Percentiles rank a stretch among this genome's conserved stretches.
phyloP scores from a whole-genome alignment of 495 filamentous ascomycete genomes.

The Podospora conica region DNA sequence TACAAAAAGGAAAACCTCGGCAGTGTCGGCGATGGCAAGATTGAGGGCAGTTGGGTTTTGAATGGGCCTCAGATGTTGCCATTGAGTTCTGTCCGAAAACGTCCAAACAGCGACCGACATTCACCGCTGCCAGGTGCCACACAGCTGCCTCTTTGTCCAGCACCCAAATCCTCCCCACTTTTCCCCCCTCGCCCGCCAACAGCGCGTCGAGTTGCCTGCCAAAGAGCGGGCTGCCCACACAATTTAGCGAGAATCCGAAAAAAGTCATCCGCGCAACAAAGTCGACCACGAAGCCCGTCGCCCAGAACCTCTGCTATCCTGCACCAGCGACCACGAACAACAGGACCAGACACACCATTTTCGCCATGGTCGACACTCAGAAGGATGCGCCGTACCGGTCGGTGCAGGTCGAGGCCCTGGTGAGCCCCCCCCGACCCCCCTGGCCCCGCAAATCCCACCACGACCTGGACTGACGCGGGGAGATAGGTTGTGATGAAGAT shows the following conservation, averaged over 20 bases:
- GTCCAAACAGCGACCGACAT: neutral
- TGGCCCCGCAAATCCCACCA: conserved; percentile 11
- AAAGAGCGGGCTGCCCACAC: conserved; percentile 25
- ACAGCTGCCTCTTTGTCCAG: neutral
- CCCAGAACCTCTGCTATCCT: neutral
- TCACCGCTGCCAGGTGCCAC: neutral
- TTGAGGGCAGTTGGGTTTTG: neutral
- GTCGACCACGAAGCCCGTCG: conserved; percentile 15
- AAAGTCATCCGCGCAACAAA: conserved; percentile 14
- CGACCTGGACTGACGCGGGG: conserved; percentile 13
- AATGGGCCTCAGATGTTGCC: neutral
- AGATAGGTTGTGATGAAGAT: conserved; percentile 93
- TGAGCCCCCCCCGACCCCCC: conserved; percentile 32
- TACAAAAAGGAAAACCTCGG: neutral
- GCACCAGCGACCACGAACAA: conserved; percentile 2
- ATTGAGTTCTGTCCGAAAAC: neutral
- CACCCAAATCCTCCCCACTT: neutral
- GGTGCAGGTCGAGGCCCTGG: conserved; percentile 82
- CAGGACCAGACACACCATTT: neutral
- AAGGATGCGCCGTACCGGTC: conserved; percentile 64
- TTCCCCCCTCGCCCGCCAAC: neutral
- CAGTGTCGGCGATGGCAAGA: neutral
- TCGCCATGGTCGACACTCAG: conserved; percentile 38
- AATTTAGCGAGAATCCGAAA: conserved; percentile 26
- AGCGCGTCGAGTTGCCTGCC: neutral